Percentiles rank a stretch among this genome's conserved stretches.
phyloP scores from a whole-genome alignment of 2,329 filamentous ascomycete genomes.

The Cladobotryum mycophilum region DNA sequence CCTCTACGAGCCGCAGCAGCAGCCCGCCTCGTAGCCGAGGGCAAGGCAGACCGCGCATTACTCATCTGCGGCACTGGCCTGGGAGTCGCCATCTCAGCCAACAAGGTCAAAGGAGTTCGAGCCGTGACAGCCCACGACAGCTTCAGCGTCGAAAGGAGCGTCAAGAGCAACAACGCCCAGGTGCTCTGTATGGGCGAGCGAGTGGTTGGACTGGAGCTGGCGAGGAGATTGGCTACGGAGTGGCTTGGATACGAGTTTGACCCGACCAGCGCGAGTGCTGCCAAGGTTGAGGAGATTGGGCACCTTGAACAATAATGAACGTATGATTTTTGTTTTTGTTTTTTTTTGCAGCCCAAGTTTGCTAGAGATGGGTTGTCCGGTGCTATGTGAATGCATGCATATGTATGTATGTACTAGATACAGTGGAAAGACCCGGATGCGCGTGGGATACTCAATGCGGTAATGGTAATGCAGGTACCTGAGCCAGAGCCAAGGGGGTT shows the following conservation, averaged over 20 bases:
- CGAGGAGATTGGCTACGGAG: constrained; percentile 68
- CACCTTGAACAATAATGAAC: constrained; percentile 27
- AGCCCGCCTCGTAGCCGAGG: constrained; percentile 54
- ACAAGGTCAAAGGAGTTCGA: constrained; percentile 77
- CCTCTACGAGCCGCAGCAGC: constrained; percentile 72
- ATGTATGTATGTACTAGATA: too few species aligned
- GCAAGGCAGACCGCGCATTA: constrained; percentile 68
- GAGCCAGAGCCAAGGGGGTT: not conserved
- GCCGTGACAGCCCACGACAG: constrained; percentile 88
- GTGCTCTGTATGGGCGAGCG: constrained; percentile 82
- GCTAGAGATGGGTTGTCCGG: not conserved
- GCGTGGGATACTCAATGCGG: not conserved
- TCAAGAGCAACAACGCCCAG: constrained; percentile 81
- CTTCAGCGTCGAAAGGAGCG: constrained; percentile 73
- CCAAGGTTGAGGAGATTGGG: constrained; percentile 39
- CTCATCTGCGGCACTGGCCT: constrained; percentile 82
- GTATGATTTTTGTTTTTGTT: too few species aligned
- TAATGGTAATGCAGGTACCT: not conserved
- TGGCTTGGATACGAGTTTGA: constrained; percentile 85
- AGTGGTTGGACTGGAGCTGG: constrained; percentile 75
- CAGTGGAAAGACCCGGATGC: not conserved
- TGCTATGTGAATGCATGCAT: not conserved
- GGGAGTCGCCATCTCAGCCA: constrained; percentile 81
- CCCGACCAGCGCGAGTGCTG: constrained; percentile 40
- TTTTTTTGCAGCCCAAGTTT: not conserved